These are phyloP conservation scores for Chrysoporthe austroafricana DNA, from an alignment of 2,329 filamentous ascomycete species.

Conservation along the genomic window DNA sequence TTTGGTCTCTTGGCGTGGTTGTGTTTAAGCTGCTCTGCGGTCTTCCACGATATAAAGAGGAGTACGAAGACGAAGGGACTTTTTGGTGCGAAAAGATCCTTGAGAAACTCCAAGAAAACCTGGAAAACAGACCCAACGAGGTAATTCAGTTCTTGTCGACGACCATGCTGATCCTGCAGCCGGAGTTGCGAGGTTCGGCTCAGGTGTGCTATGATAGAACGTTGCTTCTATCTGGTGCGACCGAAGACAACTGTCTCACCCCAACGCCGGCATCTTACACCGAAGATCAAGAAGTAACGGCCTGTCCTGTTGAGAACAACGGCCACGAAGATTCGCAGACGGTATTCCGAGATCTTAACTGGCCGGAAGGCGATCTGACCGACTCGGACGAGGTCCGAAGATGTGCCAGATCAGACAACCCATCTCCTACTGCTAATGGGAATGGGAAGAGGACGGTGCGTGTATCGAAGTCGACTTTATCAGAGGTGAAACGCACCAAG, in stretches of 20 bases:
- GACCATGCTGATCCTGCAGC: background rate
- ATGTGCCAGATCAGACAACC: background rate
- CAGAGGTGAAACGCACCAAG: background rate
- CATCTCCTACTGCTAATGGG: background rate
- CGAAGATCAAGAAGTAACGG: background rate
- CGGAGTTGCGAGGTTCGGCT: background rate
- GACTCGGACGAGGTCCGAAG: background rate
- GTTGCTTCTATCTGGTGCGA: background rate
- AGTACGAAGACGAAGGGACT: background rate
- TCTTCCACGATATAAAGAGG: background rate
- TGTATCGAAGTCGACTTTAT: background rate
- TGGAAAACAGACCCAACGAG: background rate
- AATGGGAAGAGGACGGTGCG: background rate
- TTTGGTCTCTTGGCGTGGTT: slow-evolving; percentile 24
- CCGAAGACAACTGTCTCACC: background rate
- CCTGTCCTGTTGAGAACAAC: background rate
- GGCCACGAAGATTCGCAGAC: background rate
- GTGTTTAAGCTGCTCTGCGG: slow-evolving; percentile 24
- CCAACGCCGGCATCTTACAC: background rate
- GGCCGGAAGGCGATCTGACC: background rate
- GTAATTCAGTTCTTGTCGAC: background rate
- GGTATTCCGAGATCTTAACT: background rate
- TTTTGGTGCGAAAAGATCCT: background rate
- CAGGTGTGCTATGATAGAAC: background rate
- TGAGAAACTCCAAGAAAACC: background rate